Evolutionary conservation across 331 rosid species (phyloP), one percentile per base, ranked within the genome.

Genomic region (Phaseolus coccineus): DNA sequence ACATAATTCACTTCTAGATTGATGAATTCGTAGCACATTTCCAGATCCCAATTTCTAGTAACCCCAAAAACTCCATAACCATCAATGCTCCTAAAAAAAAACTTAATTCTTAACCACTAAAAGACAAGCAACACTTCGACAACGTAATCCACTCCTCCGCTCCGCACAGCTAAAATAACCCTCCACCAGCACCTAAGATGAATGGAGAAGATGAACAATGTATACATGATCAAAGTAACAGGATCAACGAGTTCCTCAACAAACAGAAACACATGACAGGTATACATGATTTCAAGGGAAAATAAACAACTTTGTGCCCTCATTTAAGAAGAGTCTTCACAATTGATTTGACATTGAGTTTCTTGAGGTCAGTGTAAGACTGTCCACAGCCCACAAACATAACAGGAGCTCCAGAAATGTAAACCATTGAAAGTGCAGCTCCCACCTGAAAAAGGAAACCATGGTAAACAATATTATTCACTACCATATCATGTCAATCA

Each of bases 321-420:
- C 91, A 91, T 73, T 88, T 87, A 47, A 88, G 92, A 76, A 93
- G 96, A 2, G 97, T 93, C 87, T 89, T 91, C 76, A 89, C 92
- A 16, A 93, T 93, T 3, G 94, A 88, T 77, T 91, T 93, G 59
- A 89, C 92, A 57, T 93, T 91, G 50, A 93, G 97, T 80, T 93
- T 93, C 87, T 88, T 93, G 75, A 89, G 97, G 80, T 93, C 97
- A 1, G 97, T 93, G 59, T 93, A 89, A 3, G 94, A 91, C 84
- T 93, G 97, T 55, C 97, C 97, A 30, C 97, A 93, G 3, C 97
- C 97, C 15, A 93, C 97, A 57, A 93, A 93, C 97, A 93, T 93
- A 33, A 93, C 97, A 0, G 97, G 97, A 46, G 97, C 89, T 77
- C 97, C 97, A 13, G 97, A 91, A 73, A 93, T 84, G 84, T 93